Evolutionary conservation across 805 yeast species (phyloP).

Genomic region (Cyberlindnera mississippiensis): DNA sequence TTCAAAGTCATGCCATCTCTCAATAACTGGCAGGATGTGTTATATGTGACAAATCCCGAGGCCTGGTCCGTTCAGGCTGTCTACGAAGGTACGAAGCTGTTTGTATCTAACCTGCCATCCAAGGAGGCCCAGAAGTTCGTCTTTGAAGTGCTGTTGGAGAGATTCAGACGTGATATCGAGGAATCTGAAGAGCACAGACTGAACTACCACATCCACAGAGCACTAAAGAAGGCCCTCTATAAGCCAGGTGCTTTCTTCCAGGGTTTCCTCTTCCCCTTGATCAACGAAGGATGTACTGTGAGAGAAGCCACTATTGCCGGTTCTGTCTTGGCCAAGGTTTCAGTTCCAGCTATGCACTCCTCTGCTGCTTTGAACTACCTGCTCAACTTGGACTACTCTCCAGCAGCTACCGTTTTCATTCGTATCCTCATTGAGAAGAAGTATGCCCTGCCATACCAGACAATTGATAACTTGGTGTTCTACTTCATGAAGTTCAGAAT

Average conservation of each 20-base stretch:
- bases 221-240: conserved; percentile 88
- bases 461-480: conserved; percentile 89
- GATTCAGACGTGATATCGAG: conserved; percentile 69
- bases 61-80: conserved; percentile 94
- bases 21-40: conserved; percentile 92
- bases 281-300: conserved; percentile 82
- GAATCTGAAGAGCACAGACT: conserved; percentile 71
- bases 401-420: conserved; percentile 87
- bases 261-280: conserved; percentile 89
- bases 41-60: conserved; percentile 89
- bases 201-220: conserved; percentile 89
- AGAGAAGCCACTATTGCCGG: conserved; percentile 96
- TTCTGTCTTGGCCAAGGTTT: conserved; percentile 81
- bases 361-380: conserved; percentile 90
- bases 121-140: conserved; percentile 86
- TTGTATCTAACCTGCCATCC: conserved; percentile 85
- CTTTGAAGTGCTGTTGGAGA: conserved; percentile 59
- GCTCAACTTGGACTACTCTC: conserved; percentile 75
- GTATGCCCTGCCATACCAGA: conserved; percentile 95
- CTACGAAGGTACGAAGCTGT: conserved; percentile 90
- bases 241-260: conserved; percentile 98
- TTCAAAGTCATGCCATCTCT: conserved; percentile 93
- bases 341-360: conserved; percentile 93
- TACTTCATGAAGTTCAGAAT: conserved; percentile 89
- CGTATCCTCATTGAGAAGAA: conserved; percentile 88